Evolutionary conservation across 768 basidiomycete genomes (phyloP).

Genomic region (Dentipellis fragilis): DNA sequence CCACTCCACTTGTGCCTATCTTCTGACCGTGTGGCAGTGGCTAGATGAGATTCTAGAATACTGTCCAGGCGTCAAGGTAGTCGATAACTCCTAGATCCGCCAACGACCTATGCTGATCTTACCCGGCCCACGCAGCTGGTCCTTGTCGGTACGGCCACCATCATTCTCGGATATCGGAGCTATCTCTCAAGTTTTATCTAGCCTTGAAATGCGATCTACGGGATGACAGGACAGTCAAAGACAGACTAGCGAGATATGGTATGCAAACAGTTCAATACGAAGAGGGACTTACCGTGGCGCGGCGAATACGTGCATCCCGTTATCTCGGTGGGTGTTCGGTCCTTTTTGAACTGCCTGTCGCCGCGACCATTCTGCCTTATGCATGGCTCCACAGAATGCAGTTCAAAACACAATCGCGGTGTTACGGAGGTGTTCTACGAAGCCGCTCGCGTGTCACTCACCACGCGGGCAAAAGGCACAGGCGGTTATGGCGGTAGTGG

Average conservation of each 20-base stretch:
- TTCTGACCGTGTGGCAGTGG: slow-evolving; percentile 48
- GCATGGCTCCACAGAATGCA: slow-evolving; percentile 59
- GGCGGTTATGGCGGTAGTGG: slow-evolving; percentile 24
- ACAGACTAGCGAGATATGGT: slow-evolving; percentile 62
- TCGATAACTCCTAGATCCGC: background rate
- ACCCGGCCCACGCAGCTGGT: slow-evolving; percentile 44
- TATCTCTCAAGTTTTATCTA: slow-evolving; percentile 20
- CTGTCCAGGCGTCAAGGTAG: slow-evolving; percentile 90
- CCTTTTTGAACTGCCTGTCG: background rate
- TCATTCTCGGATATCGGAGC: slow-evolving; percentile 4
- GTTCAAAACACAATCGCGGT: slow-evolving; percentile 93
- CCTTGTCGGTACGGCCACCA: slow-evolving; percentile 63
- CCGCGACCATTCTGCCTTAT: background rate
- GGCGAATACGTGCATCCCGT: slow-evolving; percentile 85
- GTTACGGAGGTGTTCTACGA: slow-evolving; percentile 92
- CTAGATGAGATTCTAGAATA: slow-evolving; percentile 86
- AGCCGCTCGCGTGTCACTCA: slow-evolving; percentile 76
- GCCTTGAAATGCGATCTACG: slow-evolving; percentile 95
- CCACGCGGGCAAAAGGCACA: slow-evolving; percentile 60
- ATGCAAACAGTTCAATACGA: slow-evolving; percentile 81
- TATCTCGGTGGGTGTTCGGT: slow-evolving; percentile 63
- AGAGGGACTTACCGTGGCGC: slow-evolving; percentile 78
- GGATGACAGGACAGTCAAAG: slow-evolving; percentile 66
- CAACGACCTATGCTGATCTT: background rate
- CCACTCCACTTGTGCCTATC: background rate